These are phyloP conservation scores for Chrysochromulina parva DNA, from an alignment of 78 protist species.

Conservation along the genomic window DNA sequence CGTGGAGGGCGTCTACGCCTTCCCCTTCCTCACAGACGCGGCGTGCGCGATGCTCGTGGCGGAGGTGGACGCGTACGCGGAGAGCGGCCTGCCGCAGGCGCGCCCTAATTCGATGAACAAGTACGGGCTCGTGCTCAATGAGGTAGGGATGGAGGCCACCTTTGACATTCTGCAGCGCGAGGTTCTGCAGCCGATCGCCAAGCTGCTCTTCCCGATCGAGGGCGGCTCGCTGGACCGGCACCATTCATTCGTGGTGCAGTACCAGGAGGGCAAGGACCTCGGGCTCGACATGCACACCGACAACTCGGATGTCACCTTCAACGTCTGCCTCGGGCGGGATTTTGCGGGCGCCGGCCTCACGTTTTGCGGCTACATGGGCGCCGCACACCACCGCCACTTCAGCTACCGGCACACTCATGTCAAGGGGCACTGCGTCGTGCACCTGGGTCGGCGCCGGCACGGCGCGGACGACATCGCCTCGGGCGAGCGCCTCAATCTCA, in stretches of 20 bases:
- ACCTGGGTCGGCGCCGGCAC: conserved; percentile 71
- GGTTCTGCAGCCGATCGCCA: not conserved
- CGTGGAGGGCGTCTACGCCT: not conserved
- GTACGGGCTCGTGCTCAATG: conserved; percentile 65
- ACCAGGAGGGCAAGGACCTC: conserved; percentile 40
- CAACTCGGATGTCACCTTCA: conserved; percentile 72
- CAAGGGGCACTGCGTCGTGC: conserved; percentile 55
- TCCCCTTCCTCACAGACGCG: not conserved
- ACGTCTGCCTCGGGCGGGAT: conserved; percentile 63
- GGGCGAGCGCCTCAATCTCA: conserved; percentile 70
- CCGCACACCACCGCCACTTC: conserved; percentile 55
- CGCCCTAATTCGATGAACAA: conserved; percentile 77
- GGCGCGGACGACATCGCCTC: conserved; percentile 61
- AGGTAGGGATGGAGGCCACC: conserved; percentile 58
- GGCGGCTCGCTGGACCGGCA: conserved; percentile 41
- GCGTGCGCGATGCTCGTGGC: conserved; percentile 13
- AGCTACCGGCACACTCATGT: conserved; percentile 29
- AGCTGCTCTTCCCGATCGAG: not conserved
- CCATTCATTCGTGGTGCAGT: conserved; percentile 69
- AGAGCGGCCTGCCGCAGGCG: conserved; percentile 49
- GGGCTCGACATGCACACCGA: conserved; percentile 78
- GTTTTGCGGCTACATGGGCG: conserved; percentile 54
- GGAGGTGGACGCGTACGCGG: conserved; percentile 60
- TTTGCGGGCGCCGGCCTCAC: conserved; percentile 69
- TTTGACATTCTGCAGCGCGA: not conserved